Evolutionary conservation across 768 basidiomycete genomes (phyloP), one percentile per base, ranked within the genome.

Genomic region (Boletus rubescentipes): DNA sequence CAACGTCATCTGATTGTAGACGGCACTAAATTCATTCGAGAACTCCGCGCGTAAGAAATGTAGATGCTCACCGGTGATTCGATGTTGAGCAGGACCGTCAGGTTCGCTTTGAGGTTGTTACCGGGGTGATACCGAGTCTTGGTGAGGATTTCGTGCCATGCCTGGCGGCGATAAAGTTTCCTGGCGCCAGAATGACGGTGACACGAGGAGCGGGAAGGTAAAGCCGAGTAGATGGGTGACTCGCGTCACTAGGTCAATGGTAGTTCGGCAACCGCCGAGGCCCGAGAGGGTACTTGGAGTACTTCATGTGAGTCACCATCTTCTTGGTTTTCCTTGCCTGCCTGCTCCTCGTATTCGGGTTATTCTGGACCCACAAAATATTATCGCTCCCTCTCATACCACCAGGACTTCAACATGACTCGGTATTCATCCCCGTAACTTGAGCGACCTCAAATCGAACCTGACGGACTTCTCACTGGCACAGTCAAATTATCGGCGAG

Each of bases 391-490:
- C 46, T 29, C 37, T 41, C n/a, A 61, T 64, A 63, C 53, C 42
- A 12, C 38, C 39, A 46, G 51, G 59, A 55, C 31, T 32, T 15
- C 3, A 11, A 12, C n/a, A 40, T 37, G 51, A 59, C 30, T 29
- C 60, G 3, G 48, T 50, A 16, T 71, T 66, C 45, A 59, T 57
- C 2, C 80, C 83, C 1, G 61, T 73, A 31, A 79, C 72, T n/a
- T n/a, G n/a, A n/a, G n/a, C n/a, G 4, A 73, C 73, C 21, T 49
- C 65, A 69, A 76, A 57, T 88, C 89, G 12, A 81, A 81, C 2
- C 73, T 93, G 32, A 78, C 86, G 5, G 91, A 93, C 71, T 72
- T 90, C 79, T 93, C 60, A 92, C 91, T 10, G 83, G n/a, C n/a
- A n/a, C n/a, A n/a, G n/a, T 93, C 64, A 84, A 91, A 61, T 62